Evolutionary conservation across 2,329 filamentous ascomycete species (phyloP), one percentile per base, ranked within the genome.

Genomic region (Penicillium oxalicum): DNA sequence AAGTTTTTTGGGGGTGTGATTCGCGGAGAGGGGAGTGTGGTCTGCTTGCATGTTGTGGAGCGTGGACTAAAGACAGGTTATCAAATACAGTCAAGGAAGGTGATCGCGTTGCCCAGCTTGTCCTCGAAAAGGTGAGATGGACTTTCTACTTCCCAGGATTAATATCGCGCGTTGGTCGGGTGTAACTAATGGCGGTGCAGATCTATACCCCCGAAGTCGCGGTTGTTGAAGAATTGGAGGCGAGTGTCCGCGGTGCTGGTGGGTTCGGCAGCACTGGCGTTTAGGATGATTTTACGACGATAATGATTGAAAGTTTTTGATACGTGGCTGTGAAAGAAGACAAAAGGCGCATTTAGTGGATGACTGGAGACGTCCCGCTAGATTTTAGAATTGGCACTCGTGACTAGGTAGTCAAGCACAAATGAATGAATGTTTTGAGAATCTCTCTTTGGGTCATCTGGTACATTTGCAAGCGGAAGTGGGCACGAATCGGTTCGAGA

Each of bases 171-270:
- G 5, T 32, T 7, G 7, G 11, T 32, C 11, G 7, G 8, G 4
- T 32, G 29, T 32, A 8, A 41, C 35, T 50, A 57, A 40, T 48
- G 40, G 18, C 12, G 13, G 28, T 42, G 3, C 49, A 82, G 77
- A 96, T 97, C 64, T 91, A 87, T 64, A 97, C 91, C 27, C 91
- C 93, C 2, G 88, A 94, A 40, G 87, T 98, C 5, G 72, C 87
- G n/a, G 90, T 95, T 63, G 91, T 97, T 2, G 77, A 88, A 61
- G 81, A 91, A 73, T 77, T 98, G 49, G 88, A 91, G 63, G 88
- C 90, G 74, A 97, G 88, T 64, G 89, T 94, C 9, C 79, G 93
- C 37, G 93, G 93, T 26, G 89, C 84, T 0, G 91, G 91, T 26
- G 93, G 91, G 1, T 95, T 95, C 65, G 91, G 91, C 46, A 95